A percentile compares a stretch with the other conserved stretches of the same genome.
Evolutionary conservation across 306 rosid species (phyloP).

Genomic region (Vicia sativa): DNA sequence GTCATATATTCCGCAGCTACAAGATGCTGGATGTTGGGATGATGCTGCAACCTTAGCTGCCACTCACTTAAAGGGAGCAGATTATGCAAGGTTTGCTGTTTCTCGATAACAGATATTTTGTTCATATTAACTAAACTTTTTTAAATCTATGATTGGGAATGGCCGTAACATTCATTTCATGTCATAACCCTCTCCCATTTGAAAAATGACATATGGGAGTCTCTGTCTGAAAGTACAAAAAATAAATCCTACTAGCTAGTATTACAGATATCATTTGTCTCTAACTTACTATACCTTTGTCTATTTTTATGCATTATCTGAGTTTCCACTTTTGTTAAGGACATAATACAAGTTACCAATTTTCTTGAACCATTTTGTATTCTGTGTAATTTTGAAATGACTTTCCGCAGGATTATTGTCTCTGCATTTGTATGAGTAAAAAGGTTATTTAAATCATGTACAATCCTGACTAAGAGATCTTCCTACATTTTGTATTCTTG

Average conservation of each 20-base stretch:
- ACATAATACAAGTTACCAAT: neutral
- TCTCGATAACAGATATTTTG: constrained; percentile 17
- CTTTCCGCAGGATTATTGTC: constrained; percentile 23
- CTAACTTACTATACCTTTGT: constrained; percentile 20
- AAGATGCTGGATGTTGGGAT: constrained; percentile 98
- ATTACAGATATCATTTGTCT: constrained; percentile 9
- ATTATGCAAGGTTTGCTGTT: constrained; percentile 84
- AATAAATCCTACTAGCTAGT: neutral
- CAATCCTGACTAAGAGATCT: constrained; percentile 33
- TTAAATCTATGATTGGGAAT: constrained; percentile 10
- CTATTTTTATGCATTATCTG: constrained; percentile 13
- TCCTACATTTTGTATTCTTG: constrained; percentile 40
- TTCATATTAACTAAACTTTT: constrained; percentile 15
- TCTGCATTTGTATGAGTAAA: constrained; percentile 19
- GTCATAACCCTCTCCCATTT: constrained; percentile 32
- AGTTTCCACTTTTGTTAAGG: constrained; percentile 10
- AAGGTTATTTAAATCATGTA: constrained; percentile 31
- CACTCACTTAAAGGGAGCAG: constrained; percentile 86
- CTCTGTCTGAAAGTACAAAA: constrained; percentile 23
- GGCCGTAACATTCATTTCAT: constrained; percentile 15
- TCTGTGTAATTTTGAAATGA: constrained; percentile 1
- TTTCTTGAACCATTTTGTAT: constrained; percentile 14
- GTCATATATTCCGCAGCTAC: constrained; percentile 71
- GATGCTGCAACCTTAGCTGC: constrained; percentile 99
- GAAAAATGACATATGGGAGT: constrained; percentile 22